Percentiles rank a stretch among this genome's conserved stretches.
Evolutionary conservation across 2,329 filamentous ascomycete species (phyloP).

Genomic region (Alternaria panax): DNA sequence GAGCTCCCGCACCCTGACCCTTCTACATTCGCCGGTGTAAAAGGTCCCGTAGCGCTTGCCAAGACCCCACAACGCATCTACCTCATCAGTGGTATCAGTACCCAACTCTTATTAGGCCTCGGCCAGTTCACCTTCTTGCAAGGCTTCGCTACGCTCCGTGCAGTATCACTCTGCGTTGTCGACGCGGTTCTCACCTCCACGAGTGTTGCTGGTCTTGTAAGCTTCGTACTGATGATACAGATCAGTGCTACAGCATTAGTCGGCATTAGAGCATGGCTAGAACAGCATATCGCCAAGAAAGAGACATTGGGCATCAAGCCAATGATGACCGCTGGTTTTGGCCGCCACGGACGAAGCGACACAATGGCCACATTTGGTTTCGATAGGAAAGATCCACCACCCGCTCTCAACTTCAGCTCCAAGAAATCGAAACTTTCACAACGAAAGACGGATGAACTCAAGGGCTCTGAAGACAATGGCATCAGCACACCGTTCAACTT

Average conservation of each 20-base stretch:
- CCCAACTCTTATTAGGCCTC: conserved; percentile 27
- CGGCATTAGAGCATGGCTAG: conserved; percentile 33
- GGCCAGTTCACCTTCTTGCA: conserved; percentile 31
- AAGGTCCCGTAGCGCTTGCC: conserved; percentile 28
- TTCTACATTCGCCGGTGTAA: conserved; percentile 28
- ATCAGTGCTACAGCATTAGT: conserved; percentile 31
- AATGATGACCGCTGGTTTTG: neutral
- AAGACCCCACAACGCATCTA: conserved; percentile 36
- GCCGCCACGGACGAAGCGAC: conserved; percentile 8
- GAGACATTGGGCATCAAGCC: conserved; percentile 6
- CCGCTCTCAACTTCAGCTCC: conserved; percentile 6
- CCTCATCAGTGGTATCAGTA: conserved; percentile 27
- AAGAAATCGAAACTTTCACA: conserved; percentile 8
- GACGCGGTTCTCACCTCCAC: conserved; percentile 35
- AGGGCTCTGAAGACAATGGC: conserved; percentile 27
- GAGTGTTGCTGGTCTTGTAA: conserved; percentile 22
- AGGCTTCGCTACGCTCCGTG: conserved; percentile 32
- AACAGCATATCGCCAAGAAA: conserved; percentile 34
- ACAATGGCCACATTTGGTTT: conserved; percentile 32
- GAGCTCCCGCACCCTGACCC: conserved; percentile 26
- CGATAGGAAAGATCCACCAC: conserved; percentile 16
- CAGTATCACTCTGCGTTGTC: conserved; percentile 37
- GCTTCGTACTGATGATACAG: conserved; percentile 30
- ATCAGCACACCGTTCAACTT: conserved; percentile 36
- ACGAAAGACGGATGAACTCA: conserved; percentile 24